Conservation (phyloP, 1,284 basidiomycete genomes). For the Stygiomarasmius scandens region DNA sequence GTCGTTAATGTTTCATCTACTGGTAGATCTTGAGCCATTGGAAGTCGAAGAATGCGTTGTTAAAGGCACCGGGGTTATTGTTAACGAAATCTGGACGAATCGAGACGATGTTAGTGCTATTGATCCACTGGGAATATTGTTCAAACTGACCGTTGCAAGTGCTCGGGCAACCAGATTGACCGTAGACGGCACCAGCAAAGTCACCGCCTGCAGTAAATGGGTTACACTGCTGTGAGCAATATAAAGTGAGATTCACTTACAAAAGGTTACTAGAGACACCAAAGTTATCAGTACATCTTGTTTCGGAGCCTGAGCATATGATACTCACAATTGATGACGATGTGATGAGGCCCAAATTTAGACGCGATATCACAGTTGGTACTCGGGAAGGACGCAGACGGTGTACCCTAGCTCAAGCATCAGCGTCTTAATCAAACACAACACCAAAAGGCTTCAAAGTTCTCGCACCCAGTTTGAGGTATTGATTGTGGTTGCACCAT, state of each 20-base stretch:
- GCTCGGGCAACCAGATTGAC: constrained; percentile 49
- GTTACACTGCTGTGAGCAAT: not conserved
- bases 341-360: constrained; percentile 59
- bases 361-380: constrained; percentile 51
- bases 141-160: constrained; percentile 53
- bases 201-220: constrained; percentile 53
- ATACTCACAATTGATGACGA: constrained; percentile 56
- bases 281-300: constrained; percentile 1
- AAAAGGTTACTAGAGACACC: constrained; percentile 37
- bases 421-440: not conserved
- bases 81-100: constrained; percentile 53
- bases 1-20: not conserved
- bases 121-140: not conserved
- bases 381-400: constrained; percentile 58
- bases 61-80: constrained; percentile 65
- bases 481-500: constrained; percentile 42
- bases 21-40: constrained; percentile 45
- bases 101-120: not conserved
- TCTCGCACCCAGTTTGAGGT: constrained; percentile 50
- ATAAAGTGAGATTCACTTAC: constrained; percentile 26
- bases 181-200: constrained; percentile 57
- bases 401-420: constrained; percentile 45
- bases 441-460: not conserved
- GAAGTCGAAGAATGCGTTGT: constrained; percentile 71
- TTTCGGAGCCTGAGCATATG: constrained; percentile 35